Percentiles rank a stretch among this genome's conserved stretches.
Evolutionary conservation across 345 rosid species (phyloP).

Genomic region (Euphorbia lathyris): DNA sequence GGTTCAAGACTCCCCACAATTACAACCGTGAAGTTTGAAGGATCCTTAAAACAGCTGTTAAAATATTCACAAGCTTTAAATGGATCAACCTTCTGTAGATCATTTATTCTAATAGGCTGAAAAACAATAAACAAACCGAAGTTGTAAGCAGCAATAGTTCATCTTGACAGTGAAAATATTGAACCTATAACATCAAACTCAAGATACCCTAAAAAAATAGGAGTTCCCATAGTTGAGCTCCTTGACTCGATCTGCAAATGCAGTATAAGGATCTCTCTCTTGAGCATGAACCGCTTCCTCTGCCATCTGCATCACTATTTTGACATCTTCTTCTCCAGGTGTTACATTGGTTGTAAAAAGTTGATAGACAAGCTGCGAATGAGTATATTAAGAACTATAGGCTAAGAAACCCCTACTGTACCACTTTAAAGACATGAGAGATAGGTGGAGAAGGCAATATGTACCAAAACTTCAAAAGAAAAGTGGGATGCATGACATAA

Average conservation of each 20-base stretch:
- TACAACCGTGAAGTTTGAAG: slow-evolving; percentile 82
- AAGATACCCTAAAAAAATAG: slow-evolving; percentile 77
- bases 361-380: slow-evolving; percentile 76
- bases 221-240: slow-evolving; percentile 90
- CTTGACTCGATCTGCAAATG: slow-evolving; percentile 73
- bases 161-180: slow-evolving; percentile 7
- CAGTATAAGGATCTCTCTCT: slow-evolving; percentile 91
- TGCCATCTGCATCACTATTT: slow-evolving; percentile 88
- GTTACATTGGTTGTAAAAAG: slow-evolving; percentile 71
- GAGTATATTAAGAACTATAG: slow-evolving; percentile 5
- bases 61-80: slow-evolving; percentile 86
- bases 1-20: slow-evolving; percentile 87
- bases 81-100: slow-evolving; percentile 76
- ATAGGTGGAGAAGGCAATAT: neutral
- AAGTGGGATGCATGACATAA: neutral
- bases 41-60: slow-evolving; percentile 83
- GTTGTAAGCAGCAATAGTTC: slow-evolving; percentile 6
- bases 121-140: slow-evolving; percentile 19
- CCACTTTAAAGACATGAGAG: neutral
- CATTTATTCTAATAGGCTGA: slow-evolving; percentile 75
- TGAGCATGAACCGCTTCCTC: slow-evolving; percentile 85
- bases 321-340: slow-evolving; percentile 83
- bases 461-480: neutral
- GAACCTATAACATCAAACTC: slow-evolving; percentile 12
- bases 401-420: neutral